Evolutionary conservation across 148 eudicot genomes (phyloP).

Genomic region (Cornus suecica): DNA sequence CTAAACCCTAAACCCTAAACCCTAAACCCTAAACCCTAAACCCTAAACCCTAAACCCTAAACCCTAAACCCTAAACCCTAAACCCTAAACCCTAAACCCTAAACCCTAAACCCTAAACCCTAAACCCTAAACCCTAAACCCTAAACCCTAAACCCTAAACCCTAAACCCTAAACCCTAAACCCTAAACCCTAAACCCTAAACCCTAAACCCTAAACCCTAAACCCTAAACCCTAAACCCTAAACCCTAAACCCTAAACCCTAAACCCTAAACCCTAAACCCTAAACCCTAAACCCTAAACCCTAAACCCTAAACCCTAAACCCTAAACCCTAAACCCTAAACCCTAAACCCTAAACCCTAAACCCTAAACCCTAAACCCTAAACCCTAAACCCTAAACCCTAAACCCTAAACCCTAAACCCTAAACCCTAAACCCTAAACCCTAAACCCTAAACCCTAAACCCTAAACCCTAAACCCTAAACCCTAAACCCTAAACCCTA

Average conservation of each 20-base stretch:
- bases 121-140: slow-evolving; percentile 16
- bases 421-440: slow-evolving; percentile 9
- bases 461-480: background rate
- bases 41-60: slow-evolving; percentile 15
- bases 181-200: slow-evolving; percentile 15
- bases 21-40: slow-evolving; percentile 14
- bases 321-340: slow-evolving; percentile 12
- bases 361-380: slow-evolving; percentile 10
- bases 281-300: slow-evolving; percentile 15
- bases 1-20: slow-evolving; percentile 14
- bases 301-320: slow-evolving; percentile 9
- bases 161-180: slow-evolving; percentile 14
- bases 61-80: slow-evolving; percentile 10
- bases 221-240: slow-evolving; percentile 3
- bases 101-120: slow-evolving; percentile 15
- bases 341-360: background rate
- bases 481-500: background rate
- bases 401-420: slow-evolving; percentile 9
- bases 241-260: background rate
- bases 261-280: slow-evolving; percentile 17
- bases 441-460: slow-evolving; percentile 7
- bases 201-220: slow-evolving; percentile 12
- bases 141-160: slow-evolving; percentile 17
- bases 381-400: slow-evolving; percentile 11
- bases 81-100: slow-evolving; percentile 18